phyloP scores from a whole-genome alignment of 2,329 filamentous ascomycete genomes.

The Epichloe gansuensis region DNA sequence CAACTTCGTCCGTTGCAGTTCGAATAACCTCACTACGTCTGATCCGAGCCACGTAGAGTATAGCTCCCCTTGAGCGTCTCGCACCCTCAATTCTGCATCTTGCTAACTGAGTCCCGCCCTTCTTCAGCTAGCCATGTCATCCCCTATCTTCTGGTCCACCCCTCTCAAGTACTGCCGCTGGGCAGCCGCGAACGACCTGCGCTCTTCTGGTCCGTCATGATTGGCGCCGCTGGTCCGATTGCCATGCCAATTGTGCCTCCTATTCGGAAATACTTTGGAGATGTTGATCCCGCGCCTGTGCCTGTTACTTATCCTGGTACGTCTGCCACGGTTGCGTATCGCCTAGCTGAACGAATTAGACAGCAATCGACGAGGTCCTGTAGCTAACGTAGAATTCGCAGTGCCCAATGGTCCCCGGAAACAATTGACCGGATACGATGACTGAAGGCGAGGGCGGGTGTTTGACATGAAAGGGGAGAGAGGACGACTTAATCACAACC shows the following conservation, averaged over 20 bases:
- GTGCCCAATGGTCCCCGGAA: constrained; percentile 49
- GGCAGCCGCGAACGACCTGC: constrained; percentile 82
- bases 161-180: constrained; percentile 81
- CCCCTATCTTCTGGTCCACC: constrained; percentile 69
- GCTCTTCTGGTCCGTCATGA: constrained; percentile 73
- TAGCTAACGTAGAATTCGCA: constrained; percentile 15
- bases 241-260: constrained; percentile 61
- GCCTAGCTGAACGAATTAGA: background rate
- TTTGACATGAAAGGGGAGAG: background rate
- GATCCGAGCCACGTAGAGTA: background rate
- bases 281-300: constrained; percentile 57
- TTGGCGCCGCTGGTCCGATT: constrained; percentile 63
- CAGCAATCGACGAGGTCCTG: background rate
- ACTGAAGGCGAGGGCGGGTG: constrained; percentile 25
- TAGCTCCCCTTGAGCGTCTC: background rate
- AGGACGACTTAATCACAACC: background rate
- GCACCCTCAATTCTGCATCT: background rate
- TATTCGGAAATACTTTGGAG: constrained; percentile 59
- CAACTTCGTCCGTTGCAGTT: background rate
- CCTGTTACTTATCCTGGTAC: constrained; percentile 89
- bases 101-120: background rate
- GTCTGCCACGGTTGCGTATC: constrained; percentile 18
- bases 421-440: constrained; percentile 48
- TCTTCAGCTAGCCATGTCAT: constrained; percentile 39
- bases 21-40: background rate